A percentile compares a stretch with the other conserved stretches of the same genome.
These are phyloP conservation scores for Quercus phellos DNA, from an alignment of 331 rosid genomes.

Conservation along the genomic window DNA sequence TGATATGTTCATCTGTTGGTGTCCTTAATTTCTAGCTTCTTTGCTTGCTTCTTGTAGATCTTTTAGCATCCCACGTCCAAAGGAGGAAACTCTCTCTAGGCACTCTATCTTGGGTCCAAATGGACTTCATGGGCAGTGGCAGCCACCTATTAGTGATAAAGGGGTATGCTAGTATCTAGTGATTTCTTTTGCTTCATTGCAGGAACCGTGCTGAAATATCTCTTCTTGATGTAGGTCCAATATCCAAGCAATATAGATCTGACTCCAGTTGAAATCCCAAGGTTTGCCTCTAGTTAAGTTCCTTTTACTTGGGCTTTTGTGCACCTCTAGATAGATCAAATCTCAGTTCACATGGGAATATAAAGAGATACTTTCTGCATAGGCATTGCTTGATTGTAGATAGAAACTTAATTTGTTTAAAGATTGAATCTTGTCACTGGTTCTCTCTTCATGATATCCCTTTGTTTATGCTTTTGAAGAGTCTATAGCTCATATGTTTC, in stretches of 20 bases:
- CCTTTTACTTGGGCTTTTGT: constrained; percentile 6
- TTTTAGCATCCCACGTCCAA: constrained; percentile 57
- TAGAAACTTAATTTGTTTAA: background rate
- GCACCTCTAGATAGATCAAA: constrained; percentile 1
- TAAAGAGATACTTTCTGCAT: background rate
- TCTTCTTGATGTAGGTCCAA: constrained; percentile 56
- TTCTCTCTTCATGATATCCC: constrained; percentile 9
- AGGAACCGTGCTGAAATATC: constrained; percentile 36
- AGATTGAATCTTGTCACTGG: background rate
- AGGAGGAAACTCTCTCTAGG: constrained; percentile 76
- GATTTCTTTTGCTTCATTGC: constrained; percentile 14
- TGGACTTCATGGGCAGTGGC: constrained; percentile 83
- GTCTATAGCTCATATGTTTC: constrained; percentile 4
- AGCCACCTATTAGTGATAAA: constrained; percentile 57
- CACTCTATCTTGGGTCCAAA: constrained; percentile 90
- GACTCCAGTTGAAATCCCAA: constrained; percentile 65
- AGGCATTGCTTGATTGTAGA: constrained; percentile 8
- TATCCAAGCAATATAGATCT: constrained; percentile 80
- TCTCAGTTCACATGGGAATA: background rate
- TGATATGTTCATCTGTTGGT: background rate
- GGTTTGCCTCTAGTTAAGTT: constrained; percentile 38
- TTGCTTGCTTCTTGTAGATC: constrained; percentile 47
- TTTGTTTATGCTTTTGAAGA: constrained; percentile 7
- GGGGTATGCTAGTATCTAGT: constrained; percentile 51
- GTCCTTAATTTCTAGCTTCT: constrained; percentile 15